These are phyloP conservation scores for Suillus americanus DNA, from an alignment of 768 basidiomycete species.

Conservation along the genomic window DNA sequence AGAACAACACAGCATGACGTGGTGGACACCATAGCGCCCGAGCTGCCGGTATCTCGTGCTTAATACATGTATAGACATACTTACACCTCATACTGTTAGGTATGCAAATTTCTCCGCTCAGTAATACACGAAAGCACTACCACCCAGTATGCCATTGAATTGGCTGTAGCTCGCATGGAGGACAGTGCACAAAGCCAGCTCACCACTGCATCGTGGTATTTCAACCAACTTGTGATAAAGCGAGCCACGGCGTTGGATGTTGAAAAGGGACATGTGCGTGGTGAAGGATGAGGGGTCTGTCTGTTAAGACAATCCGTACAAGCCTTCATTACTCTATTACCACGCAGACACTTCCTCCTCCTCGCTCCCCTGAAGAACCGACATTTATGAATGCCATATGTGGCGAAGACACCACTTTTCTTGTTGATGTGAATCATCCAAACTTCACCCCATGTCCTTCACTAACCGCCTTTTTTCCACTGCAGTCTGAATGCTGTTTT, in stretches of 20 bases:
- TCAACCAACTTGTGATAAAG: constrained; percentile 45
- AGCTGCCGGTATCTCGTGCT: too few species aligned
- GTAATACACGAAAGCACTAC: constrained; percentile 35
- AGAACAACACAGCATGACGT: too few species aligned
- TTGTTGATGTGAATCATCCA: constrained; percentile 43
- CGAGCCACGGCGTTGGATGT: background rate
- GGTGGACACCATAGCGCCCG: too few species aligned
- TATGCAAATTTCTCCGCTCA: constrained; percentile 41
- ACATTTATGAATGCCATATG: constrained; percentile 42
- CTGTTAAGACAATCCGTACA: constrained; percentile 41
- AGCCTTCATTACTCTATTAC: constrained; percentile 47
- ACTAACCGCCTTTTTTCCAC: background rate
- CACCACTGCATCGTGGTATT: constrained; percentile 40
- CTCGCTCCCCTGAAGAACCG: constrained; percentile 7
- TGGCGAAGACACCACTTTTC: constrained; percentile 54
- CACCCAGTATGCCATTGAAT: constrained; percentile 4
- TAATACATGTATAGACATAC: too few species aligned
- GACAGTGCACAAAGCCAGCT: background rate
- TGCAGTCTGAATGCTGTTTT: constrained; percentile 13
- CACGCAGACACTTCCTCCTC: constrained; percentile 19
- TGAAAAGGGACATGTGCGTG: constrained; percentile 8
- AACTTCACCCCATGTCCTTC: background rate
- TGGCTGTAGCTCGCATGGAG: background rate
- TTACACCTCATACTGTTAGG: background rate
- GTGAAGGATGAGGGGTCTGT: constrained; percentile 34